Percentiles rank a stretch among this genome's conserved stretches.
Conservation (phyloP, 148 eudicot species). For the Salicornia ramosissima region DNA sequence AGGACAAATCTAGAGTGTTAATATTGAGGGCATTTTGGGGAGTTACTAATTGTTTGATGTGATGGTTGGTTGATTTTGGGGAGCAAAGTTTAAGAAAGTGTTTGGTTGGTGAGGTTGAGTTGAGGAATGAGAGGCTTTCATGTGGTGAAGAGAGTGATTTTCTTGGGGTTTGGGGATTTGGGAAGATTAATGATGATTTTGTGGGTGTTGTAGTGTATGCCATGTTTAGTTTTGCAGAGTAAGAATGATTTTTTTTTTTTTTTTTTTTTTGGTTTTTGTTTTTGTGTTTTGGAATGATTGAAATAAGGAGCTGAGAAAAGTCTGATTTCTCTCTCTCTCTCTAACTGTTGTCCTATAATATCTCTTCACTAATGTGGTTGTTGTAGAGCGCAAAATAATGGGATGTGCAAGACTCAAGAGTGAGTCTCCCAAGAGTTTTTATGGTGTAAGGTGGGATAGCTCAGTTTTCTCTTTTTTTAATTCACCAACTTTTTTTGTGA, state of each 20-base stretch:
- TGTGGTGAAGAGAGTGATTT: background rate
- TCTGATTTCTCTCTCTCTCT: too few relatives aligned
- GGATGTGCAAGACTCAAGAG: too few relatives aligned
- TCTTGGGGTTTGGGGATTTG: background rate
- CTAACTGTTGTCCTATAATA: too few relatives aligned
- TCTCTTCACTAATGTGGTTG: too few relatives aligned
- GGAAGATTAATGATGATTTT: slow-evolving; percentile 16
- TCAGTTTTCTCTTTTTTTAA: too few relatives aligned
- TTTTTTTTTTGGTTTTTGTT: background rate
- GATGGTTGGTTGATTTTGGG: background rate
- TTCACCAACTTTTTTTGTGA: too few relatives aligned
- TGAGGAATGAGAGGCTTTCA: background rate
- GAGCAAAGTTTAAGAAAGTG: slow-evolving; percentile 8
- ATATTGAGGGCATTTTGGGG: slow-evolving; percentile 10
- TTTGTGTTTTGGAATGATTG: slow-evolving; percentile 4
- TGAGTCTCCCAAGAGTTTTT: too few relatives aligned
- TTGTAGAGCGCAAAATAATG: too few relatives aligned
- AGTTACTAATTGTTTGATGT: background rate
- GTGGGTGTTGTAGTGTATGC: slow-evolving; percentile 15
- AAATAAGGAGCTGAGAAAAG: too few relatives aligned
- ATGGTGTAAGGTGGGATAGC: too few relatives aligned
- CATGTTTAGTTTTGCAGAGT: slow-evolving; percentile 11
- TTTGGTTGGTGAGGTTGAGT: background rate
- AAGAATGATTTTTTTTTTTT: background rate
- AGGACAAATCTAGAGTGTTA: slow-evolving; percentile 7